Evolutionary conservation across 2,329 filamentous ascomycete genomes (phyloP).

Genomic region (Aspergillus fumigatus): DNA sequence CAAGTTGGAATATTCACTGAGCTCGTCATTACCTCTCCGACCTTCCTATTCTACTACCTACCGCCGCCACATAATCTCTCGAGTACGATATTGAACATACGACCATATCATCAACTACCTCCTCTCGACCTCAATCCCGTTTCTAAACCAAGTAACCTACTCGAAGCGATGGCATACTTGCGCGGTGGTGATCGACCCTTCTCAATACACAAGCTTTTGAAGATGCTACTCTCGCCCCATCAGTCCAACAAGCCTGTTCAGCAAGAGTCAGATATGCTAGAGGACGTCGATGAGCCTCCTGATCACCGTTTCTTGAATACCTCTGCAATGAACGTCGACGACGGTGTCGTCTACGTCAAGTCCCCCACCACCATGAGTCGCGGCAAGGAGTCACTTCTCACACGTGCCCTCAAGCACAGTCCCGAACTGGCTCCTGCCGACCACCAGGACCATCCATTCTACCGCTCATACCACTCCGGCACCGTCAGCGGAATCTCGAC

Average conservation of each 20-base stretch:
- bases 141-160: conserved; percentile 1
- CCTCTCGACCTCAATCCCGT: conserved; percentile 4
- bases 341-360: conserved; percentile 43
- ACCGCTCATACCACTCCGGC: conserved; percentile 58
- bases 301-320: conserved; percentile 46
- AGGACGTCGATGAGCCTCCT: conserved; percentile 85
- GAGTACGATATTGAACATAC: conserved; percentile 8
- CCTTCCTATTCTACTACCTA: background rate
- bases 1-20: conserved; percentile 7
- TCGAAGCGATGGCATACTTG: conserved; percentile 29
- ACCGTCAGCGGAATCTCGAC: conserved; percentile 77
- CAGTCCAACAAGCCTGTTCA: conserved; percentile 32
- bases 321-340: conserved; percentile 26
- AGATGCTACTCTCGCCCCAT: conserved; percentile 43
- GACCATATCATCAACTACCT: conserved; percentile 7
- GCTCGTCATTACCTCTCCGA: conserved; percentile 9
- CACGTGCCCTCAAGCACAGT: conserved; percentile 69
- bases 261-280: conserved; percentile 60
- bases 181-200: conserved; percentile 30
- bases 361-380: conserved; percentile 45
- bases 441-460: conserved; percentile 52
- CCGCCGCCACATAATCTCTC: conserved; percentile 6
- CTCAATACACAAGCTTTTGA: conserved; percentile 39
- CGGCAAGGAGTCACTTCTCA: conserved; percentile 76
- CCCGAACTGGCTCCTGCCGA: conserved; percentile 48